Conservation (phyloP, 2,329 filamentous ascomycete species). For the Periconia sp. region DNA sequence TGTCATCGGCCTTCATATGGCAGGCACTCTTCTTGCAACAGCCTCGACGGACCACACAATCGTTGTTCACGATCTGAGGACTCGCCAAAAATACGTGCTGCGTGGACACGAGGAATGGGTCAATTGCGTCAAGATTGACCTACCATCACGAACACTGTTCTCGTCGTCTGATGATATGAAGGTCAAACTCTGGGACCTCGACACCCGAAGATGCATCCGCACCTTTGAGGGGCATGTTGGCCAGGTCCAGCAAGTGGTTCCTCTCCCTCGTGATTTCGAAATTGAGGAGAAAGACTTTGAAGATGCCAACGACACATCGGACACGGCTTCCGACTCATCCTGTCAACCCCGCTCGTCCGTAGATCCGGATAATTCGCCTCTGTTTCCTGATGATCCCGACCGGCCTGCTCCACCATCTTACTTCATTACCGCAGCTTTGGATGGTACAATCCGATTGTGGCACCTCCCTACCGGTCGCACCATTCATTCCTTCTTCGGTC, state of each 20-base stretch:
- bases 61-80: slow-evolving; percentile 89
- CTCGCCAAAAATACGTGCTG: slow-evolving; percentile 76
- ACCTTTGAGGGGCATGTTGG: slow-evolving; percentile 88
- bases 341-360: slow-evolving; percentile 1
- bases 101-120: slow-evolving; percentile 92
- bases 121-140: slow-evolving; percentile 89
- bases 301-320: slow-evolving; percentile 2
- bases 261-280: slow-evolving; percentile 85
- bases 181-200: slow-evolving; percentile 89
- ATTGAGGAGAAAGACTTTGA: slow-evolving; percentile 69
- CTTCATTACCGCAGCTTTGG: slow-evolving; percentile 89
- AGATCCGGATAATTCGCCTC: slow-evolving; percentile 25
- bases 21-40: slow-evolving; percentile 79
- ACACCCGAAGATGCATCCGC: slow-evolving; percentile 75
- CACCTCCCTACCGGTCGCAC: slow-evolving; percentile 80
- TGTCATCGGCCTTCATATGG: slow-evolving; percentile 86
- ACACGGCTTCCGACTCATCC: slow-evolving; percentile 1
- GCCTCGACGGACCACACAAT: slow-evolving; percentile 88
- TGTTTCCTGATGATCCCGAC: slow-evolving; percentile 62
- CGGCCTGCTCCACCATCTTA: slow-evolving; percentile 81
- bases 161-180: slow-evolving; percentile 94
- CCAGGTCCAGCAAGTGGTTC: slow-evolving; percentile 88
- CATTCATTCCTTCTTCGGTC: slow-evolving; percentile 91
- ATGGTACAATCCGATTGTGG: slow-evolving; percentile 91
- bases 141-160: slow-evolving; percentile 78